Base-by-base conservation (phyloP, 257 asterid genomes). In the Striga asiatica region DNA sequence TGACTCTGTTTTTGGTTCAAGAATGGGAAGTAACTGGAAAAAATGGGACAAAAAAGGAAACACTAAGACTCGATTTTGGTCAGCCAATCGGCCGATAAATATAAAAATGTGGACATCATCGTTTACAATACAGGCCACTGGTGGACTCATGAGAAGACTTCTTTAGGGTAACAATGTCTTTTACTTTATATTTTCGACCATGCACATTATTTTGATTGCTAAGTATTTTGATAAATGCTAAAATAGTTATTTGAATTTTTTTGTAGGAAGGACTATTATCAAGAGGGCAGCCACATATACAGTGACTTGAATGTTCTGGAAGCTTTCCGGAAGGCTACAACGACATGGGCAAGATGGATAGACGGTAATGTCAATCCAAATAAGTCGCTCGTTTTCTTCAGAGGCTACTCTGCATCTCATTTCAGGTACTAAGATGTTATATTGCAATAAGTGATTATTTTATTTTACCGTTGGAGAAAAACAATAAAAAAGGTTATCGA, bases 91-190 rank as follows among this genome's bases (percentile, higher is more conserved):
- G 67, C 56, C 45, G 28, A 56, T n/a, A 74, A 60, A 22, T 76
- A 80, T 25, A 23, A 39, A 12, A 73, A 76, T 61, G 94, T 81
- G 29, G 86, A 83, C 42, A 42, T 80, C 53, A 67, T 83, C 16
- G 76, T 83, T 13, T 78, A 78, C 81, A 83, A 83, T 74, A 80
- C 93, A 2, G 94, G 94, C 9, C 88, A 83, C 41, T 80, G 94
- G 89, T 80, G 89, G 94, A 83, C 89, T 62, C 94, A 78, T 66
- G 74, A 71, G 31, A 83, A 80, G 29, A 76, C 81, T 11, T 49
- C 38, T 5, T 47, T 67, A 61, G 70, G 85, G 86, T 80, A 69
- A 14, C 6, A n/a, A 23, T 20, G 4, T 17, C 4, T 2, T 3
- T 19, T 20, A 43, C 25, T 46, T 46, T 1, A n/a, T 22, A 17